These are phyloP conservation scores for Trypanosoma boissoni DNA, from an alignment of 208 protist genomes.

Conservation along the genomic window DNA sequence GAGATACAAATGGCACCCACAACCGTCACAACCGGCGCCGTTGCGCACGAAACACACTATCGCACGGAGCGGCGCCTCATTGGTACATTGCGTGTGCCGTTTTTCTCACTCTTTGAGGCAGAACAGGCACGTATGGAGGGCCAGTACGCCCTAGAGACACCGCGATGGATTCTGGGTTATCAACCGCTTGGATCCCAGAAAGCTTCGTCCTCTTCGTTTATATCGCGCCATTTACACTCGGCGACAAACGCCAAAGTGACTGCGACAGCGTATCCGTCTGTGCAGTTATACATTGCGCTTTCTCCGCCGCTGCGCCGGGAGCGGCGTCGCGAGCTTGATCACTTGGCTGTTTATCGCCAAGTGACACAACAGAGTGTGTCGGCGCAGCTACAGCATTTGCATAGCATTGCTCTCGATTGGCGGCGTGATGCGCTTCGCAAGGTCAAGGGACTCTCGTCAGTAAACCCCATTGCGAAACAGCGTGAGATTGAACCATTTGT, in stretches of 20 bases:
- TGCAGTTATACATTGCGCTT: conserved; percentile 82
- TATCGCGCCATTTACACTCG: too few relatives aligned
- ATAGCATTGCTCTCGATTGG: conserved; percentile 65
- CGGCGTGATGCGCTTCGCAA: conserved; percentile 29
- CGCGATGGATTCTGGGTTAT: conserved; percentile 79
- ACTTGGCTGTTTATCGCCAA: conserved; percentile 27
- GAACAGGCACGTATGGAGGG: conserved; percentile 69
- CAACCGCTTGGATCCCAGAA: conserved; percentile 7
- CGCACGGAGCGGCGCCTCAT: conserved; percentile 81
- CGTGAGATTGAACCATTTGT: conserved; percentile 76
- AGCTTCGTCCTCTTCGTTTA: too few relatives aligned
- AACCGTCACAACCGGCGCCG: conserved; percentile 36
- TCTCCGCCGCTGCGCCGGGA: conserved; percentile 67
- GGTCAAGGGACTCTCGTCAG: conserved; percentile 42
- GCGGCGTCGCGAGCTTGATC: conserved; percentile 28
- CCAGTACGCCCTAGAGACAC: conserved; percentile 58
- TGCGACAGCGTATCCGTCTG: conserved; percentile 24
- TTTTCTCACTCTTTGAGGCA: conserved; percentile 72
- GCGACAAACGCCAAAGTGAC: too few relatives aligned
- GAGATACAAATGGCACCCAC: conserved; percentile 55
- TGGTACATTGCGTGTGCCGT: conserved; percentile 67
- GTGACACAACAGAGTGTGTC: conserved; percentile 56
- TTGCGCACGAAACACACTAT: conserved; percentile 80
- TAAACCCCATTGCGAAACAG: conserved; percentile 53
- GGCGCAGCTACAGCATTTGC: conserved; percentile 50